phyloP scores from a whole-genome alignment of 2,329 filamentous ascomycete genomes.

The Penicillium crustosum region DNA sequence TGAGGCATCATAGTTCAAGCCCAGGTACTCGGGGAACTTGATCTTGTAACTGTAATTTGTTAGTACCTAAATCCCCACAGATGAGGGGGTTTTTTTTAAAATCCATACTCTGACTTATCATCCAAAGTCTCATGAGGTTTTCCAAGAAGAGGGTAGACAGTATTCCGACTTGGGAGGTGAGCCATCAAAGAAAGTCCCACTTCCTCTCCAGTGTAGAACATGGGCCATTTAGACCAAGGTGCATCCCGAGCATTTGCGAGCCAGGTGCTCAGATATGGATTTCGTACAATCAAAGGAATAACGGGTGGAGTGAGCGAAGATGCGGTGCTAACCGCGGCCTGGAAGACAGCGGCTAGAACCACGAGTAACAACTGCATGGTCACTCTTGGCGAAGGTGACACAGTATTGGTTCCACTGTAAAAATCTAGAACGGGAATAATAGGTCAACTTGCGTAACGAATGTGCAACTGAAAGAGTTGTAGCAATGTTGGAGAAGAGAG shows the following conservation, averaged over 20 bases:
- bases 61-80: conserved; percentile 1
- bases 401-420: neutral
- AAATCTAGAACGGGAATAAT: neutral
- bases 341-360: conserved; percentile 38
- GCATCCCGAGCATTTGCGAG: conserved; percentile 67
- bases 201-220: conserved; percentile 75
- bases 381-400: conserved; percentile 1
- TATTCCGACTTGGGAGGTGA: conserved; percentile 58
- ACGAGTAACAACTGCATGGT: conserved; percentile 36
- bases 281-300: conserved; percentile 71
- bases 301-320: conserved; percentile 62
- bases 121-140: conserved; percentile 63
- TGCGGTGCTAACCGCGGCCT: conserved; percentile 47
- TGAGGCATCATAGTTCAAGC: conserved; percentile 66
- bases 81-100: neutral
- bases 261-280: conserved; percentile 78
- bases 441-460: conserved; percentile 7
- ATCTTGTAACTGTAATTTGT: conserved; percentile 52
- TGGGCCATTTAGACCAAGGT: conserved; percentile 83
- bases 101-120: conserved; percentile 39
- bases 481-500: neutral
- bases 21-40: conserved; percentile 59
- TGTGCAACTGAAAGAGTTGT: conserved; percentile 1
- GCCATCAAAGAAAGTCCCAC: conserved; percentile 65
- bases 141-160: conserved; percentile 64